Conservation (phyloP, 495 filamentous ascomycete species). For the Amniculicola lignicola region DNA sequence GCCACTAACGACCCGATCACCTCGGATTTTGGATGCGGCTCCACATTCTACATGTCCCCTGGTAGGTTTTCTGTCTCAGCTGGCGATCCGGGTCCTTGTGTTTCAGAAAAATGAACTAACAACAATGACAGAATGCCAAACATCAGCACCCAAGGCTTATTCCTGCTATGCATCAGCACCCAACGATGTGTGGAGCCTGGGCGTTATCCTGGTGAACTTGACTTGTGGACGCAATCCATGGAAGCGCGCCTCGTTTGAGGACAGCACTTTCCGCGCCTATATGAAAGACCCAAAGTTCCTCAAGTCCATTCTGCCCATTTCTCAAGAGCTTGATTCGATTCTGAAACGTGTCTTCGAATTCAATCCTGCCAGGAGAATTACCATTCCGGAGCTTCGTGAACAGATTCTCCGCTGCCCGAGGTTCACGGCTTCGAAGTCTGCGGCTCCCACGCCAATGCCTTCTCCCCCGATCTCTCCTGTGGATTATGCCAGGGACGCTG, state of each 20-base stretch:
- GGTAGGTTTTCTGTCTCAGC: constrained; percentile 57
- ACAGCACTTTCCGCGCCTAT: constrained; percentile 94
- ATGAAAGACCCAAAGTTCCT: constrained; percentile 82
- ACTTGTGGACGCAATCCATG: constrained; percentile 98
- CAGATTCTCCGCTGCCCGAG: constrained; percentile 71
- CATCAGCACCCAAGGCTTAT: constrained; percentile 71
- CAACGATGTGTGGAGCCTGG: constrained; percentile 97
- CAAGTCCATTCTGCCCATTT: constrained; percentile 87
- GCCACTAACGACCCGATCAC: constrained; percentile 80
- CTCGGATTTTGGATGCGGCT: constrained; percentile 95
- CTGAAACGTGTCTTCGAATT: constrained; percentile 85
- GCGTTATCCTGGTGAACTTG: constrained; percentile 95
- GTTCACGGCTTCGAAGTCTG: constrained; percentile 55
- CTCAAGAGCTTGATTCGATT: constrained; percentile 84
- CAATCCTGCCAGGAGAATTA: constrained; percentile 81
- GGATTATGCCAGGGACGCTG: constrained; percentile 31
- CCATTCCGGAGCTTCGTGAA: constrained; percentile 73
- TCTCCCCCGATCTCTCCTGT: constrained; percentile 34
- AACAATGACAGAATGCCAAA: constrained; percentile 75
- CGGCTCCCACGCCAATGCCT: constrained; percentile 26
- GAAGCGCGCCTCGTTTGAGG: constrained; percentile 89
- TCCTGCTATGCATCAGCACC: constrained; percentile 85
- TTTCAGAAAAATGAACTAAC: constrained; percentile 31
- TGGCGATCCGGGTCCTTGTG: constrained; percentile 33
- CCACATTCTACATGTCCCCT: constrained; percentile 99